Conservation (phyloP, 2,329 filamentous ascomycete species). For the Aspergillus sp. region DNA sequence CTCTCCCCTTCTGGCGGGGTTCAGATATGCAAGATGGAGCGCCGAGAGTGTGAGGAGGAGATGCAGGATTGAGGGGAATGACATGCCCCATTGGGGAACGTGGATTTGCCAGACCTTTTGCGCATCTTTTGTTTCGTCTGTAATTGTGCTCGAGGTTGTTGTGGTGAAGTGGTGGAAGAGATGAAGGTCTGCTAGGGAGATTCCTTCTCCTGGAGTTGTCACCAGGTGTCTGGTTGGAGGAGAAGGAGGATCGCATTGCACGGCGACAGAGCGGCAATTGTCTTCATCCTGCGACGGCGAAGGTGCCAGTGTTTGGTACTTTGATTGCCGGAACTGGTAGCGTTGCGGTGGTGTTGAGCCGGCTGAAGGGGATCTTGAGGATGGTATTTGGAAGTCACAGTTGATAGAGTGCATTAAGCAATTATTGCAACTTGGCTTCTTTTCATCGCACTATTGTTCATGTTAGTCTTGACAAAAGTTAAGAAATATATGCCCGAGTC, state of each 20-base stretch:
- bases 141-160: slow-evolving; percentile 26
- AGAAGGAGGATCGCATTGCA: slow-evolving; percentile 19
- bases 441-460: slow-evolving; percentile 34
- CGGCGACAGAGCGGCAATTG: slow-evolving; percentile 1
- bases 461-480: background rate
- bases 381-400: slow-evolving; percentile 24
- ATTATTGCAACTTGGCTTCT: slow-evolving; percentile 30
- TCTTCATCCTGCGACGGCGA: slow-evolving; percentile 1
- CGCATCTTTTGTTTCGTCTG: slow-evolving; percentile 19
- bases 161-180: slow-evolving; percentile 35
- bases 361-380: slow-evolving; percentile 10
- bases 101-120: slow-evolving; percentile 30
- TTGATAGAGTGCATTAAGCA: slow-evolving; percentile 28
- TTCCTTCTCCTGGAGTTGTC: background rate
- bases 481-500: background rate
- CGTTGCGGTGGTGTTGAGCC: slow-evolving; percentile 2
- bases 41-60: slow-evolving; percentile 33
- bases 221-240: background rate
- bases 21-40: slow-evolving; percentile 25
- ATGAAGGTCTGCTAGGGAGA: slow-evolving; percentile 29
- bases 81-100: slow-evolving; percentile 31
- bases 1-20: slow-evolving; percentile 16
- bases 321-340: slow-evolving; percentile 22
- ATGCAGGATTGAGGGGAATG: slow-evolving; percentile 33
- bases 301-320: slow-evolving; percentile 14